phyloP scores from a whole-genome alignment of 2,329 filamentous ascomycete species.

The Chaetomiaceae sp. region DNA sequence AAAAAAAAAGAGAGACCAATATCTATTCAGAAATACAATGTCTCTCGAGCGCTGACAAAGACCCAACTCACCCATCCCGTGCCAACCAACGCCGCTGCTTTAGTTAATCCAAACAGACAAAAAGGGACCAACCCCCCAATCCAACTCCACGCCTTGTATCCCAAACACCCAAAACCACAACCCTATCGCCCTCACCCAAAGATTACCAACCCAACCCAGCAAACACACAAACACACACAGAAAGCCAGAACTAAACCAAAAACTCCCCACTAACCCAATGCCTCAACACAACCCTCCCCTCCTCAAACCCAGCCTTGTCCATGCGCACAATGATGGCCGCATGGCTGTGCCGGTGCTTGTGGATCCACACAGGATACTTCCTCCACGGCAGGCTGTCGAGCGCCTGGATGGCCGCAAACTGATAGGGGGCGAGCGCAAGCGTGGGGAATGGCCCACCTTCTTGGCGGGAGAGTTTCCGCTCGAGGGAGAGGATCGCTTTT shows the following conservation, averaged over 20 bases:
- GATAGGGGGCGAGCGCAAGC: conserved; percentile 70
- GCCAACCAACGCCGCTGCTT: not conserved
- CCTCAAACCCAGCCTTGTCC: conserved; percentile 61
- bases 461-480: conserved; percentile 37
- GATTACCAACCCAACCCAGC: too few species aligned
- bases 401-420: conserved; percentile 79
- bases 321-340: conserved; percentile 83
- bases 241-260: conserved; percentile 32
- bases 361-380: conserved; percentile 69
- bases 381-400: conserved; percentile 63
- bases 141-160: too few species aligned
- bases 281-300: conserved; percentile 70
- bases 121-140: too few species aligned
- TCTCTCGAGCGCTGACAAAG: not conserved
- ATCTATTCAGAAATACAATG: too few species aligned
- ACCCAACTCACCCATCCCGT: not conserved
- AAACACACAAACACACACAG: too few species aligned
- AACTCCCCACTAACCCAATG: conserved; percentile 82
- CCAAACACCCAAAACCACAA: too few species aligned
- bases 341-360: conserved; percentile 74
- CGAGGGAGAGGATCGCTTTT: conserved; percentile 37
- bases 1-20: too few species aligned
- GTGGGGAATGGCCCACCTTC: conserved; percentile 56
- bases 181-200: too few species aligned
- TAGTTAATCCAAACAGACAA: not conserved